phyloP scores from a whole-genome alignment of 2,329 filamentous ascomycete species.

The Monosporascus sp. region DNA sequence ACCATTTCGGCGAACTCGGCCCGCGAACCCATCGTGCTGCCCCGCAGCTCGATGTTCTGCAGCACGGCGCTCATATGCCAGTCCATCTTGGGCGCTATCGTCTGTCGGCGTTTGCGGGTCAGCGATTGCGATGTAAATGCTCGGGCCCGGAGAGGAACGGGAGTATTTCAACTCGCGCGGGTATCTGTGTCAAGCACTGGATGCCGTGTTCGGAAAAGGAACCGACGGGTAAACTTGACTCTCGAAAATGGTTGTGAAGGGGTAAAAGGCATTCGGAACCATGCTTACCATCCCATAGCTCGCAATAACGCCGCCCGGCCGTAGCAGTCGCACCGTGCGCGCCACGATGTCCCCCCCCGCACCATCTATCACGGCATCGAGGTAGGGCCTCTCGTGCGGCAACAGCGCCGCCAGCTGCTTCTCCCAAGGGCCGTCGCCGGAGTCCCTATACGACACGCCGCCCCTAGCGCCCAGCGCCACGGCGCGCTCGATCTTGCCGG shows the following conservation, averaged over 20 bases:
- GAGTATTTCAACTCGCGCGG: too few relatives aligned
- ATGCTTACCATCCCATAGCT: slow-evolving; percentile 71
- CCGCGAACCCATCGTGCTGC: slow-evolving; percentile 86
- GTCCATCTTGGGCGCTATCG: slow-evolving; percentile 74
- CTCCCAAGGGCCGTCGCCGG: slow-evolving; percentile 60
- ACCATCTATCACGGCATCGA: slow-evolving; percentile 86
- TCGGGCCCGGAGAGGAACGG: too few relatives aligned
- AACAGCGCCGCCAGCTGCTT: slow-evolving; percentile 62
- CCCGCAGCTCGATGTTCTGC: slow-evolving; percentile 80
- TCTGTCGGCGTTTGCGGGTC: slow-evolving; percentile 29
- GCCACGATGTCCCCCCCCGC: slow-evolving; percentile 80
- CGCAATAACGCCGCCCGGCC: slow-evolving; percentile 76
- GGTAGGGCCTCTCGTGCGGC: slow-evolving; percentile 57
- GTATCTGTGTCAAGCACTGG: too few relatives aligned
- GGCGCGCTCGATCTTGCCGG: slow-evolving; percentile 71
- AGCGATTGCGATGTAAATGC: too few relatives aligned
- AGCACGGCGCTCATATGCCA: slow-evolving; percentile 80
- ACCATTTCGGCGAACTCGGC: slow-evolving; percentile 92
- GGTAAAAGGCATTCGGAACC: too few relatives aligned
- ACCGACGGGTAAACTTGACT: too few relatives aligned
- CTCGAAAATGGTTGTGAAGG: too few relatives aligned
- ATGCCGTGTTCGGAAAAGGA: too few relatives aligned
- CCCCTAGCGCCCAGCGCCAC: slow-evolving; percentile 67
- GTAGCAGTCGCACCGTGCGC: slow-evolving; percentile 62
- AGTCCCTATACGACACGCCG: slow-evolving; percentile 76